Conservation (phyloP, 75 land plant species). For the Picea glauca region DNA sequence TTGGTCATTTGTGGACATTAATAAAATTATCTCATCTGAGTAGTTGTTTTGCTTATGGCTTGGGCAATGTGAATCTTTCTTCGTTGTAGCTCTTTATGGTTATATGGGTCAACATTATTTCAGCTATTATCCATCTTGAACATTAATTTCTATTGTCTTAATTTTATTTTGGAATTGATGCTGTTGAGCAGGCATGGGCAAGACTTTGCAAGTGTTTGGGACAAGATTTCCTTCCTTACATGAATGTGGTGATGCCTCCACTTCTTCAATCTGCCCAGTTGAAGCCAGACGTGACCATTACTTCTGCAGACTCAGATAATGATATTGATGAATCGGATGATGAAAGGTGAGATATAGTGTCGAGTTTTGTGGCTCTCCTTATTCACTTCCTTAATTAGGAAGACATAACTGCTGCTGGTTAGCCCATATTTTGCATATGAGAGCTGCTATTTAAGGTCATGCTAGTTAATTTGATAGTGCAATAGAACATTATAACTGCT, state of each 20-base stretch:
- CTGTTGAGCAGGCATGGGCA: conserved; percentile 83
- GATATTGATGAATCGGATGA: conserved; percentile 90
- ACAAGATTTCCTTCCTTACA: conserved; percentile 95
- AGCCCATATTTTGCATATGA: not conserved
- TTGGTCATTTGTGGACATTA: too few relatives aligned
- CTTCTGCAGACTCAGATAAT: conserved; percentile 89
- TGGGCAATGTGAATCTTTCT: not conserved
- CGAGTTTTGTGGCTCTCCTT: not conserved
- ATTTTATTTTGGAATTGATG: not conserved
- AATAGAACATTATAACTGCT: not conserved
- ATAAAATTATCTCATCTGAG: not conserved
- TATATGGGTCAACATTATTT: not conserved
- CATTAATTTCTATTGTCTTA: not conserved
- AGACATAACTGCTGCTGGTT: not conserved
- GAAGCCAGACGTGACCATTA: conserved; percentile 96
- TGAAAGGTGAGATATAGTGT: conserved; percentile 55
- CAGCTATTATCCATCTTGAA: not conserved
- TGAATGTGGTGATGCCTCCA: conserved; percentile 98
- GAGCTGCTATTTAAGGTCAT: not conserved
- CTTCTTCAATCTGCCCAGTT: conserved; percentile 95
- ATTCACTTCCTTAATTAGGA: not conserved
- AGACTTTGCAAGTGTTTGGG: conserved; percentile 97
- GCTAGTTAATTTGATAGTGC: not conserved
- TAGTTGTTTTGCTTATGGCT: not conserved
- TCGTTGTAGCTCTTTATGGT: not conserved